Evolutionary conservation across 345 rosid species (phyloP).

Genomic region (Camelina neglecta): DNA sequence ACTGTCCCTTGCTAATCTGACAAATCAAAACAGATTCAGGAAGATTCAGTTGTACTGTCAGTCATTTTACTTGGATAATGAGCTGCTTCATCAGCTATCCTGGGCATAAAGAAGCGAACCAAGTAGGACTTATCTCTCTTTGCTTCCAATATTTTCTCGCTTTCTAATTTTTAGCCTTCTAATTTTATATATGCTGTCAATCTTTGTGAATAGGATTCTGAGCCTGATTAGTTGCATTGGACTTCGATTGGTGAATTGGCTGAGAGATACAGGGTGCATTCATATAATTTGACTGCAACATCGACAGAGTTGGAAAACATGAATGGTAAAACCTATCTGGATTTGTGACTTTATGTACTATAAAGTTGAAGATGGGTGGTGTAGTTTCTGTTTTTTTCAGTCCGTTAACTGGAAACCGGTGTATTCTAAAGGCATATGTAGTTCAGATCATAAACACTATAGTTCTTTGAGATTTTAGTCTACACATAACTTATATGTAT

Average conservation of each 20-base stretch:
- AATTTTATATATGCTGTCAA: constrained; percentile 6
- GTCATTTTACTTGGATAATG: constrained; percentile 23
- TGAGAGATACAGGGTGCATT: neutral
- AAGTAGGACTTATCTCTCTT: constrained; percentile 18
- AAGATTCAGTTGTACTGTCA: constrained; percentile 4
- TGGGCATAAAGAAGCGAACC: constrained; percentile 40
- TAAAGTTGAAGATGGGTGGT: neutral
- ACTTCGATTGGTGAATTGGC: neutral
- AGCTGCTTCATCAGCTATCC: constrained; percentile 14
- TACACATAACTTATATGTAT: too few species aligned
- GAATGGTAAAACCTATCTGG: neutral
- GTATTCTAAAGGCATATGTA: neutral
- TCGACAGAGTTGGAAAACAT: neutral
- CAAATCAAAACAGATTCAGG: constrained; percentile 25
- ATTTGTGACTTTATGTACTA: neutral
- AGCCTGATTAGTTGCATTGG: neutral
- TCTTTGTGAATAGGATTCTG: constrained; percentile 8
- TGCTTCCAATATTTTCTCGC: constrained; percentile 20
- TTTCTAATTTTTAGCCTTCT: constrained; percentile 13
- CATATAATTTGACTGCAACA: neutral
- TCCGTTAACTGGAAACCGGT: neutral
- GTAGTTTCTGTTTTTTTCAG: neutral
- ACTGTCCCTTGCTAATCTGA: constrained; percentile 5
- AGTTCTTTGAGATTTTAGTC: too few species aligned
- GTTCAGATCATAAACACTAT: neutral